phyloP scores from a whole-genome alignment of 495 filamentous ascomycete species.

The Sordaria brevicollis region DNA sequence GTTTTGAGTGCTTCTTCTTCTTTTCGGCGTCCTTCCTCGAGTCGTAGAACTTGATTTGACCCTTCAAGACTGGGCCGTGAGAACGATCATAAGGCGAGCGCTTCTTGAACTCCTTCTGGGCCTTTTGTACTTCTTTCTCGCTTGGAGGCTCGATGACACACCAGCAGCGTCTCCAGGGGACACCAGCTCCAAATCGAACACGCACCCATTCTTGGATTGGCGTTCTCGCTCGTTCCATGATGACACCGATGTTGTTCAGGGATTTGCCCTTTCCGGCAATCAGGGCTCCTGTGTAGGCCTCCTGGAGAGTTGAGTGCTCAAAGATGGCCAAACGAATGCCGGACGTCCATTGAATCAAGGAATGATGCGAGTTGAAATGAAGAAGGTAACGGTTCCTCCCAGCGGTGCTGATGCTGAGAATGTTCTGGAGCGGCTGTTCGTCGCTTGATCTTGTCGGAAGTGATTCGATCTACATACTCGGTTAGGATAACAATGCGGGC shows the following conservation, averaged over 20 bases:
- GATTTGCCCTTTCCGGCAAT: constrained; percentile 88
- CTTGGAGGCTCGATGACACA: constrained; percentile 87
- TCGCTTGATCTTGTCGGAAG: constrained; percentile 68
- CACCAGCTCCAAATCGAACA: constrained; percentile 91
- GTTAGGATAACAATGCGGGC: neutral
- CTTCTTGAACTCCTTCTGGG: constrained; percentile 77
- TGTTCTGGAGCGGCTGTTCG: constrained; percentile 76
- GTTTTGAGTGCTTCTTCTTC: constrained; percentile 71
- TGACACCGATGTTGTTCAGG: constrained; percentile 75
- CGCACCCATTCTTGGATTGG: constrained; percentile 89
- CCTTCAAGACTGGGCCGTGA: constrained; percentile 54
- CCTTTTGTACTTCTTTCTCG: constrained; percentile 80
- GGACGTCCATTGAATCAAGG: constrained; percentile 91
- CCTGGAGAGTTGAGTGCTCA: constrained; percentile 85
- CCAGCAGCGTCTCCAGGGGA: constrained; percentile 94
- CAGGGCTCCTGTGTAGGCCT: constrained; percentile 92
- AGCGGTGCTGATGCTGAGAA: constrained; percentile 89
- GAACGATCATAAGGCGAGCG: constrained; percentile 70
- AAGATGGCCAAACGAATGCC: constrained; percentile 92
- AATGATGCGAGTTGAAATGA: constrained; percentile 91
- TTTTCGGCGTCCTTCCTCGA: constrained; percentile 59
- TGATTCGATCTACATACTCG: constrained; percentile 63
- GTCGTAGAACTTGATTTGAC: constrained; percentile 91
- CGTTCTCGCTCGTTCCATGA: constrained; percentile 68
- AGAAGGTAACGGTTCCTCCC: constrained; percentile 91